phyloP scores from a whole-genome alignment of 2,329 filamentous ascomycete genomes.

The Neodidymelliopsis sp. region DNA sequence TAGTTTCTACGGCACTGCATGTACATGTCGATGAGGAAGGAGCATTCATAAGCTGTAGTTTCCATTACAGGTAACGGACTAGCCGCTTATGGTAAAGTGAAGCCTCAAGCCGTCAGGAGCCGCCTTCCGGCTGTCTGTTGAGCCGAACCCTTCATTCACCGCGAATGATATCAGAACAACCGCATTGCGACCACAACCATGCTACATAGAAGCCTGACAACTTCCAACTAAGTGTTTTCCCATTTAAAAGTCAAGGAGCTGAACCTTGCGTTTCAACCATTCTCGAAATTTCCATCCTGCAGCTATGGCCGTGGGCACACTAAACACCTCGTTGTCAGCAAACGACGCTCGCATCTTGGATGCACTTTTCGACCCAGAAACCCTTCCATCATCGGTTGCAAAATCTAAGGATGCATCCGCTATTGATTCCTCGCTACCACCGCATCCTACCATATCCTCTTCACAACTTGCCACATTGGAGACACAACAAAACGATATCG shows the following conservation, averaged over 20 bases:
- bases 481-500: conserved; percentile 55
- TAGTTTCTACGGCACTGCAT: too few species aligned
- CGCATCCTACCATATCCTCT: conserved; percentile 51
- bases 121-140: conserved; percentile 15
- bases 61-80: conserved; percentile 5
- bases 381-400: conserved; percentile 58
- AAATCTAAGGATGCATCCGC: conserved; percentile 54
- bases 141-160: conserved; percentile 20
- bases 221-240: too few species aligned
- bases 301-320: conserved; percentile 42
- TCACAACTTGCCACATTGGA: conserved; percentile 51
- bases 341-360: conserved; percentile 50
- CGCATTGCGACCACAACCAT: background rate
- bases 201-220: too few species aligned
- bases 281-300: background rate
- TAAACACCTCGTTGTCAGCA: conserved; percentile 55
- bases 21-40: background rate
- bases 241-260: background rate
- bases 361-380: conserved; percentile 52
- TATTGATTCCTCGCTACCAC: conserved; percentile 51
- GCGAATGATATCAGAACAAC: conserved; percentile 6
- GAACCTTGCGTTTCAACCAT: background rate
- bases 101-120: conserved; percentile 20
- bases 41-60: conserved; percentile 1
- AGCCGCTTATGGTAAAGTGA: conserved; percentile 7